phyloP scores from a whole-genome alignment of 2,329 filamentous ascomycete species.

The Macrophomina tecta region DNA sequence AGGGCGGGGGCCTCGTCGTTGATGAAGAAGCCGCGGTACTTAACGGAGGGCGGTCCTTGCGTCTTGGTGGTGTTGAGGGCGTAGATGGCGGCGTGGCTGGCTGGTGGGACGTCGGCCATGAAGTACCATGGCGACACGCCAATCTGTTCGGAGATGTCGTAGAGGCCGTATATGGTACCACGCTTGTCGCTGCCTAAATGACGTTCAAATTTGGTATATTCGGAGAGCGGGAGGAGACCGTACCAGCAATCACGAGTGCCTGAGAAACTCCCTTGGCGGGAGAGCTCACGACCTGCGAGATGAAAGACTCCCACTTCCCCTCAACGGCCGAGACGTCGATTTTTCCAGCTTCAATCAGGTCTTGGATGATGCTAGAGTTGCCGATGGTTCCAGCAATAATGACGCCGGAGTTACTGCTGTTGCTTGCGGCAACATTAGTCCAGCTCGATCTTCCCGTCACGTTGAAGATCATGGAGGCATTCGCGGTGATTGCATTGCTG shows the following conservation, averaged over 20 bases:
- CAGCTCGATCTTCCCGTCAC: constrained; percentile 47
- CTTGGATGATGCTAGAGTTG: constrained; percentile 66
- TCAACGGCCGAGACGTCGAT: constrained; percentile 64
- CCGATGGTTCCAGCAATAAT: constrained; percentile 74
- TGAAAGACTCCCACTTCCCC: constrained; percentile 74
- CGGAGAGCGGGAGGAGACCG: neutral
- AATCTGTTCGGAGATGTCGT: constrained; percentile 75
- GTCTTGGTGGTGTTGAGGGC: constrained; percentile 60
- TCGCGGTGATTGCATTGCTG: constrained; percentile 49
- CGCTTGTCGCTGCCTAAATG: constrained; percentile 63
- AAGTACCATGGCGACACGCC: constrained; percentile 75
- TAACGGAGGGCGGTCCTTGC: constrained; percentile 66
- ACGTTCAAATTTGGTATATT: neutral
- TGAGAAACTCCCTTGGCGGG: constrained; percentile 62
- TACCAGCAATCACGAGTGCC: constrained; percentile 69
- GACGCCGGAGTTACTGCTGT: constrained; percentile 41
- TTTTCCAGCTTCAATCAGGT: constrained; percentile 60
- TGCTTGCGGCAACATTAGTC: constrained; percentile 35
- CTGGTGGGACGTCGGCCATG: constrained; percentile 67
- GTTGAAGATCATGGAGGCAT: constrained; percentile 50
- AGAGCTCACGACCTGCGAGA: constrained; percentile 62
- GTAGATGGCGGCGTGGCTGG: constrained; percentile 61
- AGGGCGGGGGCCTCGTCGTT: constrained; percentile 73
- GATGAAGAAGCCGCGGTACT: constrained; percentile 73
- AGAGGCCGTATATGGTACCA: constrained; percentile 72